Conservation (phyloP, 2,329 filamentous ascomycete genomes). For the Dactylellina cionopaga region DNA sequence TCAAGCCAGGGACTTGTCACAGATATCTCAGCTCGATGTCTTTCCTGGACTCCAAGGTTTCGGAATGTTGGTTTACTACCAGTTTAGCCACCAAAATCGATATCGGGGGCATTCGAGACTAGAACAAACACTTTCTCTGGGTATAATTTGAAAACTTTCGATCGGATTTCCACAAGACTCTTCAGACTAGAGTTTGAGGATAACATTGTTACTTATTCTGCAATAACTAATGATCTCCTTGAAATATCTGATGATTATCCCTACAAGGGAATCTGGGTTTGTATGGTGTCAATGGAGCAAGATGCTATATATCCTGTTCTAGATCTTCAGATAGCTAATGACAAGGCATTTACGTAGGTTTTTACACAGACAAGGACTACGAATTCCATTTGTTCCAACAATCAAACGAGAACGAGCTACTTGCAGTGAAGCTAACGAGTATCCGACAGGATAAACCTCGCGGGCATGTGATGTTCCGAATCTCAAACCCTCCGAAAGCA, state of each 20-base stretch:
- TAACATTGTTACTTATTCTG: not conserved
- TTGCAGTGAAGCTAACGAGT: slow-evolving; percentile 9
- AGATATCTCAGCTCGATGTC: not conserved
- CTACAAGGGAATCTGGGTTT: slow-evolving; percentile 29
- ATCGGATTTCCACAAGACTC: not conserved
- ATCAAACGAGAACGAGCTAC: not conserved
- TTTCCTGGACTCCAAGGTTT: not conserved
- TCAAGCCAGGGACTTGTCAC: not conserved
- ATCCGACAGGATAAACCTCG: not conserved
- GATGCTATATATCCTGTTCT: not conserved
- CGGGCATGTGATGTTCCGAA: not conserved
- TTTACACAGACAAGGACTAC: not conserved
- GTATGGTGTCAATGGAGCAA: not conserved
- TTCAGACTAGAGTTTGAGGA: slow-evolving; percentile 3
- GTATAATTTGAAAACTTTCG: too few species aligned
- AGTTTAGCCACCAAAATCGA: slow-evolving; percentile 7
- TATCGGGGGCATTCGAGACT: not conserved
- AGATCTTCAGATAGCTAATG: too few species aligned
- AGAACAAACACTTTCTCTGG: not conserved
- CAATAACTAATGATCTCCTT: slow-evolving; percentile 1
- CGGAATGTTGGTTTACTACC: not conserved
- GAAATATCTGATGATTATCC: slow-evolving; percentile 10
- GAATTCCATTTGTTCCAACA: slow-evolving; percentile 32
- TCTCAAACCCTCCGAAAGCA: not conserved
- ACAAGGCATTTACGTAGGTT: not conserved